Base-by-base conservation (phyloP, 2,329 filamentous ascomycete genomes). In the Thermothelomyces thermophilus region DNA sequence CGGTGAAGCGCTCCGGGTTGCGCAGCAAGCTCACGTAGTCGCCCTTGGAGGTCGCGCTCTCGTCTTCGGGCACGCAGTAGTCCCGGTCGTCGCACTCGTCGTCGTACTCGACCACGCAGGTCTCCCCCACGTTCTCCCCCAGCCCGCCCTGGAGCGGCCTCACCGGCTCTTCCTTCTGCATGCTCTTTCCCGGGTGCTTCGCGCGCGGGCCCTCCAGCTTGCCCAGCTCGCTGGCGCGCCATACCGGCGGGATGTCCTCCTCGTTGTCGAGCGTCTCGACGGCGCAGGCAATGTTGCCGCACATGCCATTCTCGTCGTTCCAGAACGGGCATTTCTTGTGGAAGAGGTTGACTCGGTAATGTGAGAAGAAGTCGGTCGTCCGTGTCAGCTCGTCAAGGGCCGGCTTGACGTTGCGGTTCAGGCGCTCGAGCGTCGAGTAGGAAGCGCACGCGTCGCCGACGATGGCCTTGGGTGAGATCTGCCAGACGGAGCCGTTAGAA, bases 71-170 rank as follows among this genome's bases (percentile, higher is more conserved):
- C 4, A 97, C 82, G 69, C 93, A 98, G 68, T 97, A 98, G 66
- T 98, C 93, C 57, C 93, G 81, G 59, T 96, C 87, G 70, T 97
- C 91, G 68, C 90, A 95, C 68, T 96, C 91, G 63, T 96, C 91
- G 62, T 97, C 91, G 64, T 95, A 95, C 70, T 98, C 93, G 16
- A 97, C 84, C 40, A 98, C 90, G 66, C 93, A 98, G 67, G 88
- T 95, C 72, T 98, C 93, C 46, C 88, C 90, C 0, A 96, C 91
- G 49, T 84, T 73, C 45, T 90, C 88, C 41, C 93, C 93, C 8
- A 98, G 70, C 60, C 83, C 77, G 14, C 91, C 91, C 60, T 89
- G 82, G 6, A 97, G 72, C 17, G 93, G 93, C 50, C 80, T 77
- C 59, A 86, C 70, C 3, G 82, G 83, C 42, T 84, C 74, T 64